Evolutionary conservation across 2,329 filamentous ascomycete species (phyloP).

Genomic region (Xylariaceae sp.): DNA sequence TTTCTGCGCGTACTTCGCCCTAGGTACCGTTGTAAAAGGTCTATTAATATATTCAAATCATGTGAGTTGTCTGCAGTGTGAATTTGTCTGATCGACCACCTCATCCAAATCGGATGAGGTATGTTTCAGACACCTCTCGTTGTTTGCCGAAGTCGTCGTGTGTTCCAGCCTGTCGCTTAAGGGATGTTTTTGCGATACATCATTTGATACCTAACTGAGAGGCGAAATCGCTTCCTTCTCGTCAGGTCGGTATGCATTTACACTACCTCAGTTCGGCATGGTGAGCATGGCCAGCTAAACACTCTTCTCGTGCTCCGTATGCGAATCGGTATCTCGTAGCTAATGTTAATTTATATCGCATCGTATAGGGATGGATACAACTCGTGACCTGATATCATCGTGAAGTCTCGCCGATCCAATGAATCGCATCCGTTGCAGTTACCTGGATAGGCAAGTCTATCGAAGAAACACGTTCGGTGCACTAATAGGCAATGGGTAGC

Average conservation of each 20-base stretch:
- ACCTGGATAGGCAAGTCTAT: neutral
- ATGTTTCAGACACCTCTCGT: neutral
- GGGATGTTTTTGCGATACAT: neutral
- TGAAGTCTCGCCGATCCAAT: neutral
- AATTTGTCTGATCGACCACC: neutral
- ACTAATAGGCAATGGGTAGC: neutral
- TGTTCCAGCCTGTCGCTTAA: neutral
- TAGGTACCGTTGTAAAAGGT: too few species aligned
- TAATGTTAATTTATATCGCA: neutral
- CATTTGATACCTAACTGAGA: neutral
- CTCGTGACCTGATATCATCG: neutral
- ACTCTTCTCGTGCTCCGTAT: too few species aligned
- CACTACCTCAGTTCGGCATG: neutral
- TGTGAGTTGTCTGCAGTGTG: neutral
- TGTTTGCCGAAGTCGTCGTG: neutral
- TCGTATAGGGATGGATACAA: neutral
- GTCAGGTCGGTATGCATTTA: neutral
- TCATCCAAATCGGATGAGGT: neutral
- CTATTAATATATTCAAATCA: neutral
- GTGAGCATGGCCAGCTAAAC: neutral
- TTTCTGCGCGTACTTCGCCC: too few species aligned
- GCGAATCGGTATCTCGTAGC: neutral
- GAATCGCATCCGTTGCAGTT: neutral
- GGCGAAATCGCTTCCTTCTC: neutral
- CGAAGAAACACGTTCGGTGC: neutral